phyloP scores from a whole-genome alignment of 2,329 filamentous ascomycete species.

The Escovopsis sp. region DNA sequence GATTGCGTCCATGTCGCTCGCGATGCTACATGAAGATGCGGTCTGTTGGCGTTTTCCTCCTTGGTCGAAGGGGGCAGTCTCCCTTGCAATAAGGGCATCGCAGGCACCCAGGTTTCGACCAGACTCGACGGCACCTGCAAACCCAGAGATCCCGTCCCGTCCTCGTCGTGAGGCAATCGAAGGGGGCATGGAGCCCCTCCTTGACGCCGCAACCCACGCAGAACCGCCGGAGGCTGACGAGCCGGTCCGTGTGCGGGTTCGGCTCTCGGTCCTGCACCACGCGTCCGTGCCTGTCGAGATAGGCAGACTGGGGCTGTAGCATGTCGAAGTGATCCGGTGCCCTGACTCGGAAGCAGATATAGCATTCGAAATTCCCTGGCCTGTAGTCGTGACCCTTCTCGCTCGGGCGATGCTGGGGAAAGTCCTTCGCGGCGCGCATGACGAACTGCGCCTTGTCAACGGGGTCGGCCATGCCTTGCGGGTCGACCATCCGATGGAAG shows the following conservation, averaged over 20 bases:
- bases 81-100: constrained; percentile 20
- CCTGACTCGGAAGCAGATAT: constrained; percentile 26
- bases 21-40: no score
- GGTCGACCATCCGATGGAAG: constrained; percentile 19
- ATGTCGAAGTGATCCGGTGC: constrained; percentile 23
- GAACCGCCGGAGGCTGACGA: constrained; percentile 21
- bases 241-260: constrained; percentile 11
- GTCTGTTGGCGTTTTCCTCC: constrained; percentile 13
- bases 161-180: constrained; percentile 22
- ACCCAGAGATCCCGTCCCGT: constrained; percentile 24
- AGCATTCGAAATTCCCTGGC: constrained; percentile 27
- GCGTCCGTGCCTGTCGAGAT: constrained; percentile 16
- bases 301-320: constrained; percentile 18
- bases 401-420: constrained; percentile 23
- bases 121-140: constrained; percentile 21
- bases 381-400: constrained; percentile 21
- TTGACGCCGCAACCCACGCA: constrained; percentile 27
- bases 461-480: constrained; percentile 18
- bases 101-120: constrained; percentile 20
- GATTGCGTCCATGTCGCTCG: no score
- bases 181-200: constrained; percentile 21
- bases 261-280: constrained; percentile 16
- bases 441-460: constrained; percentile 24
- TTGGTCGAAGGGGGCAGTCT: constrained; percentile 21
- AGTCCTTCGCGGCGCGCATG: constrained; percentile 26